A percentile compares a stretch with the other conserved stretches of the same genome.
Evolutionary conservation across 2,329 filamentous ascomycete species (phyloP).

Genomic region (Fusarium cicatricum): DNA sequence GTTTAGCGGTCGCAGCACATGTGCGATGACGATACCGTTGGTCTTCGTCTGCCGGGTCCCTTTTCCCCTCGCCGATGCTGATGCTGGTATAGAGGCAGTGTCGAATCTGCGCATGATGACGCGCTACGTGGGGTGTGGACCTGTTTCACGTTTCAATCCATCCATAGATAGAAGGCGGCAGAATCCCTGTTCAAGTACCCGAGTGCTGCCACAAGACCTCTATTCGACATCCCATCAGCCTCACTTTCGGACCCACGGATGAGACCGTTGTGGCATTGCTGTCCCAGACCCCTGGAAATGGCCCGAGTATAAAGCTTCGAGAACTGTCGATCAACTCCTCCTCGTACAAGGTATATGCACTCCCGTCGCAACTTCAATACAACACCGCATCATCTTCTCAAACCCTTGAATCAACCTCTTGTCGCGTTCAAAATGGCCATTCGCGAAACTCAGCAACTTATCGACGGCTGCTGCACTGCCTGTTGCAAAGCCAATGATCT

Average conservation of each 20-base stretch:
- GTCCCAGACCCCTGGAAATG: conserved; percentile 19
- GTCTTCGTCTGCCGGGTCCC: not conserved
- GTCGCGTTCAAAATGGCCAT: conserved; percentile 27
- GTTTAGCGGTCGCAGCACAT: conserved; percentile 19
- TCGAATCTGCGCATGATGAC: conserved; percentile 23
- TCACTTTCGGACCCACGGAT: conserved; percentile 33
- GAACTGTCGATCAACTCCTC: conserved; percentile 18
- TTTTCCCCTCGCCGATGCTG: conserved; percentile 1
- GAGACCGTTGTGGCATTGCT: conserved; percentile 30
- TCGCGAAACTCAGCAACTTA: conserved; percentile 23
- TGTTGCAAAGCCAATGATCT: conserved; percentile 46
- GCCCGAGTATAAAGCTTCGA: conserved; percentile 36
- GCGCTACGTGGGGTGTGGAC: conserved; percentile 30
- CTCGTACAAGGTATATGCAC: conserved; percentile 15
- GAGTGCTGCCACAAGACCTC: conserved; percentile 22
- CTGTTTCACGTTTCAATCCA: conserved; percentile 40
- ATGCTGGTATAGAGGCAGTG: conserved; percentile 16
- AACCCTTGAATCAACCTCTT: not conserved
- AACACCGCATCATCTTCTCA: conserved; percentile 3
- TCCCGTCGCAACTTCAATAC: conserved; percentile 4
- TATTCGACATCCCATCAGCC: conserved; percentile 31
- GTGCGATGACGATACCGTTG: conserved; percentile 24
- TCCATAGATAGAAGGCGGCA: conserved; percentile 27
- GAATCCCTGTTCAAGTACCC: conserved; percentile 20
- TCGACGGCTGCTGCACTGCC: conserved; percentile 41